Percentiles rank a stretch among this genome's conserved stretches.
Conservation (phyloP, 2,329 filamentous ascomycete species). For the Fonsecaea monophora region DNA sequence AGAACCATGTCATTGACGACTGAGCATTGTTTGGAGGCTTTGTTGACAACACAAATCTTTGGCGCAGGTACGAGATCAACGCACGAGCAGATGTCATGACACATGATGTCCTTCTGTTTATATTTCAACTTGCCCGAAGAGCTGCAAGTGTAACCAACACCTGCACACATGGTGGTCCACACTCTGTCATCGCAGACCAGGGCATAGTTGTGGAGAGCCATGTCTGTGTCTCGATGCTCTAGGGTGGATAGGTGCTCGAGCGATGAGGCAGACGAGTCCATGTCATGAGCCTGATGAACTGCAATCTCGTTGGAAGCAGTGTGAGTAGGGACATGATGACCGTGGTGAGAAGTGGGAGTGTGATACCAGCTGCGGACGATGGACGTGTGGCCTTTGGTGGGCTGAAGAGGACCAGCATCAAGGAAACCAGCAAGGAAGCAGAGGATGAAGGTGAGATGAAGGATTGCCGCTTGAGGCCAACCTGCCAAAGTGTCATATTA, state of each 20-base stretch:
- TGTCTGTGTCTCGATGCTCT: not conserved
- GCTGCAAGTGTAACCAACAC: conserved; percentile 1
- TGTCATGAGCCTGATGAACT: not conserved
- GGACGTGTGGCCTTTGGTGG: conserved; percentile 2
- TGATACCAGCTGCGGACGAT: conserved; percentile 4
- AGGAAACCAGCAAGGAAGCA: conserved; percentile 13
- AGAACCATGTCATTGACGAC: not conserved
- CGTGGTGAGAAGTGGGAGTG: not conserved
- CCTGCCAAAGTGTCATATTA: conserved; percentile 3
- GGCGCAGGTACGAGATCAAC: conserved; percentile 2
- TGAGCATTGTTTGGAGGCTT: not conserved
- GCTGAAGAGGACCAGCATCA: conserved; percentile 14
- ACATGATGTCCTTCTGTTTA: not conserved
- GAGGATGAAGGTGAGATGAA: conserved; percentile 8
- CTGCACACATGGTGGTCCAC: conserved; percentile 6
- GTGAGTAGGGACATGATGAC: conserved; percentile 4
- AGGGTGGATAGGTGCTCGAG: not conserved
- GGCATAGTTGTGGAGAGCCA: conserved; percentile 5
- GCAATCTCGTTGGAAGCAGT: not conserved
- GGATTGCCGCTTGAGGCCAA: conserved; percentile 11
- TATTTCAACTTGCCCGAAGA: not conserved
- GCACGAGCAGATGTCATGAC: not conserved
- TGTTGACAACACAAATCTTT: not conserved
- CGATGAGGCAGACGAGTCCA: not conserved
- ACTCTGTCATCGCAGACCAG: conserved; percentile 11